A percentile compares a stretch with the other conserved stretches of the same genome.
phyloP scores from a whole-genome alignment of 2,329 filamentous ascomycete species.

The Claviceps sp. region DNA sequence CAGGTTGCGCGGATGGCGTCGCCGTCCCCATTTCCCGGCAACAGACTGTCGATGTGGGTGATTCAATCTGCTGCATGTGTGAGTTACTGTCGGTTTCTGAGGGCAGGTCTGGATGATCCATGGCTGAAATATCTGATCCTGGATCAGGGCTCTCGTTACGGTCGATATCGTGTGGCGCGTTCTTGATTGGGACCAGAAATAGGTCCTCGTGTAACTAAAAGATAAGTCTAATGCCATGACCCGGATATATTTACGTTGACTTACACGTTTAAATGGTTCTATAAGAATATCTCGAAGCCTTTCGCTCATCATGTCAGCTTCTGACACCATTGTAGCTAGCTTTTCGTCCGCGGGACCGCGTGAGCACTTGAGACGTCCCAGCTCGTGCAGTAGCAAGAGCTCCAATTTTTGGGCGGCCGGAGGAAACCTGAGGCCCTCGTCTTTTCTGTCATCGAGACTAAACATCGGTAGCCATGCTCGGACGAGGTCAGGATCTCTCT shows the following conservation, averaged over 20 bases:
- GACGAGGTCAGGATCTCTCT: constrained; percentile 4
- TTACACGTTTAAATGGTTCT: not conserved
- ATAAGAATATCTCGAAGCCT: not conserved
- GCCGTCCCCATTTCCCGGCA: not conserved
- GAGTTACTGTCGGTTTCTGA: not conserved
- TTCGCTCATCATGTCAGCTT: not conserved
- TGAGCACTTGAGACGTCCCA: constrained; percentile 1
- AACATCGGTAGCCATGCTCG: constrained; percentile 5
- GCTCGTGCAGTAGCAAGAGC: constrained; percentile 3
- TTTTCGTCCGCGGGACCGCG: not conserved
- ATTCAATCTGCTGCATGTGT: not conserved
- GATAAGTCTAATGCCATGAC: not conserved
- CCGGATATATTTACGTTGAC: not conserved
- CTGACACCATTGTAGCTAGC: not conserved
- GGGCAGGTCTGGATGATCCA: not conserved
- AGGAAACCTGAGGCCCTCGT: constrained; percentile 5
- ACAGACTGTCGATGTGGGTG: not conserved
- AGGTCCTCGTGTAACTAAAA: constrained; percentile 3
- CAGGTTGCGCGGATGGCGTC: not conserved
- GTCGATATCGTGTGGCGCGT: not conserved
- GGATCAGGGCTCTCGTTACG: not conserved
- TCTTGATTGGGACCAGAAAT: not conserved
- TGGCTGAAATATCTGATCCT: not conserved
- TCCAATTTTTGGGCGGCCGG: constrained; percentile 1
- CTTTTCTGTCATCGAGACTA: constrained; percentile 2